Conservation (phyloP, 2,329 filamentous ascomycete species). For the Botryosphaeria agaves region DNA sequence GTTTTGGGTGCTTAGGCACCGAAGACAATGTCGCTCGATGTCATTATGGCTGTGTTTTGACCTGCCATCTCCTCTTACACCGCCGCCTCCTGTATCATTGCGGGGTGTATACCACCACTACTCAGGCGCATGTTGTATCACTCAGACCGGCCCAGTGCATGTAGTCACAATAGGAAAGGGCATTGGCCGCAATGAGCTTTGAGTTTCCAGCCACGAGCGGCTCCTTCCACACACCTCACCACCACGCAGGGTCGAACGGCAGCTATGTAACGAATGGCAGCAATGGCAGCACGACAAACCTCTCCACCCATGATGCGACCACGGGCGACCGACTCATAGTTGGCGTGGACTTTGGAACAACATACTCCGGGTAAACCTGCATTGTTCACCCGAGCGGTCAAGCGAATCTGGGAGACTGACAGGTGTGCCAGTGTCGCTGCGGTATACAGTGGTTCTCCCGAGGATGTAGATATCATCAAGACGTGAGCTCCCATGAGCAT, state of each 20-base stretch:
- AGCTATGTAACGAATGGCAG: conserved; percentile 2
- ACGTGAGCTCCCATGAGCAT: conserved; percentile 24
- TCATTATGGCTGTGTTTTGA: too few relatives aligned
- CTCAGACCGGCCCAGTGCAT: too few relatives aligned
- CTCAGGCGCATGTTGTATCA: too few relatives aligned
- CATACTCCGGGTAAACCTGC: conserved; percentile 51
- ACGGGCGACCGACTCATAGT: conserved; percentile 48
- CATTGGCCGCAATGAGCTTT: too few relatives aligned
- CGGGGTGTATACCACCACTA: too few relatives aligned
- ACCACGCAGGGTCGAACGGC: conserved; percentile 1
- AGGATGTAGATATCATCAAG: conserved; percentile 72
- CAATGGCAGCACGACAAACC: not conserved
- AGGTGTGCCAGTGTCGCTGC: conserved; percentile 40
- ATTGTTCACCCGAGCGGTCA: conserved; percentile 9
- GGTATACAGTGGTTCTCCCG: conserved; percentile 57
- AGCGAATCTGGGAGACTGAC: conserved; percentile 1
- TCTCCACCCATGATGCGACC: not conserved
- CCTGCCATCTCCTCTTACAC: too few relatives aligned
- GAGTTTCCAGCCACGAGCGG: too few relatives aligned
- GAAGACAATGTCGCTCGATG: too few relatives aligned
- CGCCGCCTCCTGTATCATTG: too few relatives aligned
- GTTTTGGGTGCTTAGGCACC: too few relatives aligned
- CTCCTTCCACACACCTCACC: conserved; percentile 14
- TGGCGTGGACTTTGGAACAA: conserved; percentile 73
- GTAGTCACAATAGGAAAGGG: too few relatives aligned